Conservation (phyloP, 192 early-diverging fungal species). For the Chytriomyces sp. region DNA sequence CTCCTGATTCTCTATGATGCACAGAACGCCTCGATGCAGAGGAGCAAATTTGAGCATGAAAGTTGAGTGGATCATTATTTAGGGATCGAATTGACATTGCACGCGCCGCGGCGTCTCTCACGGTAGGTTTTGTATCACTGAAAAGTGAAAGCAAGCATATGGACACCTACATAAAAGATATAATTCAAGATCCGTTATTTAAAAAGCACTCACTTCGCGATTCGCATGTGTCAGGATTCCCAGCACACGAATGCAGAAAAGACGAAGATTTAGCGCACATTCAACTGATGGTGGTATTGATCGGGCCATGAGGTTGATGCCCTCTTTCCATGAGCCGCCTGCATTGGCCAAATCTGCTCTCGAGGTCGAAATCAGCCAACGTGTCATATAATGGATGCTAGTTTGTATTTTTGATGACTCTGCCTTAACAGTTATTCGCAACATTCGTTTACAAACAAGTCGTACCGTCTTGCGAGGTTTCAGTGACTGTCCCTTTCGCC, state of each 20-base stretch:
- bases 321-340: background rate
- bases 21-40: background rate
- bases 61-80: constrained; percentile 18
- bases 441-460: background rate
- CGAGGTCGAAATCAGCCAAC: constrained; percentile 9
- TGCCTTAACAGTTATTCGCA: no score
- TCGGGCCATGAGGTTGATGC: background rate
- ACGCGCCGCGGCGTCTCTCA: background rate
- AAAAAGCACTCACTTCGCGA: constrained; percentile 5
- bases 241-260: constrained; percentile 1
- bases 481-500: constrained; percentile 2
- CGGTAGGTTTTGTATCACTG: background rate
- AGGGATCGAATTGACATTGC: constrained; percentile 16
- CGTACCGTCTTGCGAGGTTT: background rate
- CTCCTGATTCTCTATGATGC: constrained; percentile 14
- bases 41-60: background rate
- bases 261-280: background rate
- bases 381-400: constrained; percentile 15
- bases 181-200: background rate
- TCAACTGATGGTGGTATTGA: background rate
- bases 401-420: no score
- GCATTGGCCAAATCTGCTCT: background rate
- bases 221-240: constrained; percentile 20
- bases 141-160: constrained; percentile 17
- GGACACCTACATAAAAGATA: constrained; percentile 1